phyloP scores from a whole-genome alignment of 306 rosid species.

The Cucurbita ficifolia region DNA sequence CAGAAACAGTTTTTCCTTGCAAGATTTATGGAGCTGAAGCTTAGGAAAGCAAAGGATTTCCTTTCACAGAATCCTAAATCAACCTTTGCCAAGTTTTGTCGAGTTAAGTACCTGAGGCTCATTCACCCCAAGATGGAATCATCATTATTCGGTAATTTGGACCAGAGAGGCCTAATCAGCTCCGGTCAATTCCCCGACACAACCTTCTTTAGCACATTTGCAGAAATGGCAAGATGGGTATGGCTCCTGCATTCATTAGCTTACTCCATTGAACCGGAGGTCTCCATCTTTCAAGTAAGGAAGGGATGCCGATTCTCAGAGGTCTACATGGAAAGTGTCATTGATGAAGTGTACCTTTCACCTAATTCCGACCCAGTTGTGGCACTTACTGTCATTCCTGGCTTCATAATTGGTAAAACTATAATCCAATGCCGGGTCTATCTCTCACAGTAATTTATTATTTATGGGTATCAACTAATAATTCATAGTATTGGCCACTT shows the following conservation, averaged over 20 bases:
- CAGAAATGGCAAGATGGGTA: constrained; percentile 78
- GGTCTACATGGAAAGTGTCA: constrained; percentile 82
- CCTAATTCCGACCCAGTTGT: constrained; percentile 47
- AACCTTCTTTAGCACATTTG: constrained; percentile 41
- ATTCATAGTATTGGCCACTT: background rate
- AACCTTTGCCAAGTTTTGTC: constrained; percentile 55
- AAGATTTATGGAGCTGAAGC: constrained; percentile 57
- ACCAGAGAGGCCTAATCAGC: constrained; percentile 44
- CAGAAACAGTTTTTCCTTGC: constrained; percentile 30
- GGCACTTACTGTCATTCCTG: constrained; percentile 73
- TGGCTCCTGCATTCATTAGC: constrained; percentile 82
- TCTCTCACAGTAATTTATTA: constrained; percentile 31
- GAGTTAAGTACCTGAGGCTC: constrained; percentile 44
- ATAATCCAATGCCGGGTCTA: constrained; percentile 70
- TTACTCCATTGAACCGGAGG: constrained; percentile 56
- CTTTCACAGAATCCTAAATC: constrained; percentile 42
- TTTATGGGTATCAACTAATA: background rate
- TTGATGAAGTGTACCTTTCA: constrained; percentile 41
- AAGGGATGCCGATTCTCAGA: constrained; percentile 78
- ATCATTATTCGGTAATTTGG: constrained; percentile 47
- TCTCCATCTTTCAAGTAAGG: constrained; percentile 50
- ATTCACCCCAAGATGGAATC: constrained; percentile 77
- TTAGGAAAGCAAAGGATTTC: constrained; percentile 40
- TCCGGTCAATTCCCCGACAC: constrained; percentile 48
- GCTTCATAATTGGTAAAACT: constrained; percentile 69